A percentile compares a stretch with the other conserved stretches of the same genome.
phyloP scores from a whole-genome alignment of 345 rosid genomes.

The Syzygium aromaticum region DNA sequence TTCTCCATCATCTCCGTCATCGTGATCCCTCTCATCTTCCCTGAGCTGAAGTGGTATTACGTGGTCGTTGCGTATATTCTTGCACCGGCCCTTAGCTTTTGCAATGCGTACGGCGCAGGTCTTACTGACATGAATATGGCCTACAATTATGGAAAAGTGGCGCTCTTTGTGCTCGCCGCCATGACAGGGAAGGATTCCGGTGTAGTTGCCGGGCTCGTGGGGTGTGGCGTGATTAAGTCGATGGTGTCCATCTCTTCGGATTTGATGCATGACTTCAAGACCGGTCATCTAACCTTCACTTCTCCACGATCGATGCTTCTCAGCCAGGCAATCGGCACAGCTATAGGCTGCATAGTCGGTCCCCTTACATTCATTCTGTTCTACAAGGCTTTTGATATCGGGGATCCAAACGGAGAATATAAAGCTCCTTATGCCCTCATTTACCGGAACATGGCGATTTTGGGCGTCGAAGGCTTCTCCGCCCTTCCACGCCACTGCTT shows the following conservation, averaged over 20 bases:
- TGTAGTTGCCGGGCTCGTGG: slow-evolving; percentile 82
- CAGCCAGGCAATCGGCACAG: slow-evolving; percentile 81
- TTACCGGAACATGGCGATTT: slow-evolving; percentile 89
- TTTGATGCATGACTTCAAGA: slow-evolving; percentile 94
- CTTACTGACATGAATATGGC: slow-evolving; percentile 98
- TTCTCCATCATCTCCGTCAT: slow-evolving; percentile 70
- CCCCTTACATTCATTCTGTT: slow-evolving; percentile 80
- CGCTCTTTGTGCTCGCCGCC: slow-evolving; percentile 78
- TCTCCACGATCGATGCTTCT: slow-evolving; percentile 88
- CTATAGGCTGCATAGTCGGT: slow-evolving; percentile 80
- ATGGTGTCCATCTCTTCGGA: slow-evolving; percentile 81
- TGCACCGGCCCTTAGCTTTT: slow-evolving; percentile 86
- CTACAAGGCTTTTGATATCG: slow-evolving; percentile 86
- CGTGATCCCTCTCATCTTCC: slow-evolving; percentile 73
- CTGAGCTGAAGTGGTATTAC: slow-evolving; percentile 83
- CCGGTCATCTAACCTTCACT: slow-evolving; percentile 82
- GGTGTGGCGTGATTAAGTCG: slow-evolving; percentile 85
- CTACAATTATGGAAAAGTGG: slow-evolving; percentile 86
- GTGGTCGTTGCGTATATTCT: slow-evolving; percentile 77
- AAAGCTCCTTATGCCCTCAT: slow-evolving; percentile 92
- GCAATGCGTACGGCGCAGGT: slow-evolving; percentile 96
- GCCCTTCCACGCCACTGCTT: slow-evolving; percentile 82
- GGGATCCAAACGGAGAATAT: slow-evolving; percentile 85
- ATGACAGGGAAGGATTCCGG: slow-evolving; percentile 53
- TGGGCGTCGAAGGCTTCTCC: slow-evolving; percentile 89